These are phyloP conservation scores for Cairneyella variabilis DNA, from an alignment of 495 filamentous ascomycete genomes.

Conservation along the genomic window DNA sequence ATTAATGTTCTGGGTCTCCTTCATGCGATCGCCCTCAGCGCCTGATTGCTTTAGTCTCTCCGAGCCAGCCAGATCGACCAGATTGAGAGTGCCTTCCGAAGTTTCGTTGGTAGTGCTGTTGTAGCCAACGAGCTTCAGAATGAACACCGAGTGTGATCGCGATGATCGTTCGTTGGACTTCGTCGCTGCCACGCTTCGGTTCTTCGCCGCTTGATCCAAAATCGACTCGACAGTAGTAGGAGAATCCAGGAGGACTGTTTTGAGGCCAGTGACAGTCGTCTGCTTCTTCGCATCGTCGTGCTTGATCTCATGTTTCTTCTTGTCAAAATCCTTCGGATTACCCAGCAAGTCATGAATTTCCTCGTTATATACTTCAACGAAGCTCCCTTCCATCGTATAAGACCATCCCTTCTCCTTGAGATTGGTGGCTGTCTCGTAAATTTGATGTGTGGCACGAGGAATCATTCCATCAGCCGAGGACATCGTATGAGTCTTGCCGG, in stretches of 20 bases:
- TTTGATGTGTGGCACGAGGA: slow-evolving; percentile 84
- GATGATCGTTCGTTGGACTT: slow-evolving; percentile 95
- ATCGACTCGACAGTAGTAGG: slow-evolving; percentile 74
- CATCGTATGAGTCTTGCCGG: slow-evolving; percentile 97
- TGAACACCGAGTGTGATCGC: slow-evolving; percentile 93
- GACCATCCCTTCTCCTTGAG: slow-evolving; percentile 90
- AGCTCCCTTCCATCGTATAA: slow-evolving; percentile 91
- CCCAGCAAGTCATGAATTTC: slow-evolving; percentile 90
- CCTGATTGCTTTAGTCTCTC: slow-evolving; percentile 84
- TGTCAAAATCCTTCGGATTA: slow-evolving; percentile 67
- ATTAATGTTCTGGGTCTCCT: slow-evolving; percentile 98
- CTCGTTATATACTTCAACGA: slow-evolving; percentile 99
- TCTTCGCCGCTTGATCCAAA: slow-evolving; percentile 71
- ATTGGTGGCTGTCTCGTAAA: slow-evolving; percentile 78
- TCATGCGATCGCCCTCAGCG: slow-evolving; percentile 78
- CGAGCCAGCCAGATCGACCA: slow-evolving; percentile 93
- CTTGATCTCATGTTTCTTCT: slow-evolving; percentile 88
- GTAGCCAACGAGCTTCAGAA: slow-evolving; percentile 79
- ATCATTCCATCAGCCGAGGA: slow-evolving; percentile 93
- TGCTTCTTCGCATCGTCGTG: slow-evolving; percentile 79
- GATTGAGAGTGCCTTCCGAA: slow-evolving; percentile 89
- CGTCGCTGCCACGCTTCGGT: slow-evolving; percentile 89
- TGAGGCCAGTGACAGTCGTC: slow-evolving; percentile 81
- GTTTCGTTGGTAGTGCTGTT: slow-evolving; percentile 78
- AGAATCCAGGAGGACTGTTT: slow-evolving; percentile 72